Conservation (phyloP, 805 yeast species). For the Yarrowia sp. region DNA sequence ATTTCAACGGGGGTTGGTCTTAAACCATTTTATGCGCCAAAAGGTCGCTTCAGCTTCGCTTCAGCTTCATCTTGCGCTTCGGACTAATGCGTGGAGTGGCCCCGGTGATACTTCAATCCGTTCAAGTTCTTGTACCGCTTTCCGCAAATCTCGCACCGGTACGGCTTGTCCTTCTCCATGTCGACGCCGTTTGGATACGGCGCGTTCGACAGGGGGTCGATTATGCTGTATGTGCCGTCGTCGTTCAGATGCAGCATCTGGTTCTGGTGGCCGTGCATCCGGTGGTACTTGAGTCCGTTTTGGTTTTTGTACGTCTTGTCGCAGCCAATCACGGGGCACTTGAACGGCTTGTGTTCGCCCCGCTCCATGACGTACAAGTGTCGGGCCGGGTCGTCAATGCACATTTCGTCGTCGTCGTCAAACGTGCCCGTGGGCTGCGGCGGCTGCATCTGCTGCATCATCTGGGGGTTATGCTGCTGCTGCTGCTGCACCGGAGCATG, state of each 20-base stretch:
- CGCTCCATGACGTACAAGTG: conserved; percentile 89
- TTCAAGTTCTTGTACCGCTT: conserved; percentile 93
- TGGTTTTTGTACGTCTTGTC: conserved; percentile 97
- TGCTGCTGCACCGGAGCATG: not conserved
- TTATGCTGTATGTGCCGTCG: conserved; percentile 88
- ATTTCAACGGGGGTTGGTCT: too few relatives aligned
- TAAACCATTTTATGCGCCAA: too few relatives aligned
- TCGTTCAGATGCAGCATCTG: conserved; percentile 87
- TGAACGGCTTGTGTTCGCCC: conserved; percentile 90
- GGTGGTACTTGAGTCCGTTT: conserved; percentile 93
- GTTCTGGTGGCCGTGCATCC: conserved; percentile 95
- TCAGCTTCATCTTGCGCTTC: too few relatives aligned
- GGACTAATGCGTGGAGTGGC: conserved; percentile 87
- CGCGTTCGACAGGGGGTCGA: conserved; percentile 77
- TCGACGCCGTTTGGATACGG: conserved; percentile 87
- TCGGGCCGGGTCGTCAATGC: conserved; percentile 95
- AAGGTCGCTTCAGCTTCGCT: too few relatives aligned
- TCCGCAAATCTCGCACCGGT: conserved; percentile 97
- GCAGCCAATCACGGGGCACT: conserved; percentile 97
- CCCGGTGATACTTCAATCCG: conserved; percentile 95
- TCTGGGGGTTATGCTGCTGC: conserved; percentile 19
- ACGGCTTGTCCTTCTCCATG: conserved; percentile 96
- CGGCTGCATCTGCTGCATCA: conserved; percentile 32
- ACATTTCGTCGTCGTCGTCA: conserved; percentile 63
- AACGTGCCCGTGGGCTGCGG: conserved; percentile 38